A percentile compares a stretch with the other conserved stretches of the same genome.
Conservation (phyloP, 768 basidiomycete genomes). For the Leucocoprinus leucothites region DNA sequence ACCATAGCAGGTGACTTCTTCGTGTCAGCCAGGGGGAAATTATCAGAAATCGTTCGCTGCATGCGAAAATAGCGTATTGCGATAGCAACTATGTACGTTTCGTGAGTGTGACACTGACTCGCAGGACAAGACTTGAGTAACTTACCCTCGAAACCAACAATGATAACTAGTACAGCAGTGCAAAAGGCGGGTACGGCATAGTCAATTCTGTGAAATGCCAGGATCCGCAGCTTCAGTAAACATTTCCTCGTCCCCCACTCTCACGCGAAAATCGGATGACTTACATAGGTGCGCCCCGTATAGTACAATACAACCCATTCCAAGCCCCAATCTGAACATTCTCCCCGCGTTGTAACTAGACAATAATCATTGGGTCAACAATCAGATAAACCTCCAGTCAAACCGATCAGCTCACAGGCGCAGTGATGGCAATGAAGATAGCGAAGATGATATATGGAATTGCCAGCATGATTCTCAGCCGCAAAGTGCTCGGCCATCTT, state of each 20-base stretch:
- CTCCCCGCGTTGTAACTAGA: slow-evolving; percentile 17
- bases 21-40: slow-evolving; percentile 39
- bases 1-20: slow-evolving; percentile 33
- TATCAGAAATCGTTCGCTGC: slow-evolving; percentile 30
- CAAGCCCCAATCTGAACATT: slow-evolving; percentile 23
- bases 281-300: slow-evolving; percentile 29
- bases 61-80: slow-evolving; percentile 39
- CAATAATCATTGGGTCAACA: not conserved
- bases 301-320: slow-evolving; percentile 54
- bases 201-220: slow-evolving; percentile 18
- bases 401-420: slow-evolving; percentile 28
- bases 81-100: slow-evolving; percentile 34
- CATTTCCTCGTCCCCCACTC: not conserved
- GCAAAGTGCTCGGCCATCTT: slow-evolving; percentile 13
- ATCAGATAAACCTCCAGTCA: not conserved
- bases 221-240: not conserved
- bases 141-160: slow-evolving; percentile 45
- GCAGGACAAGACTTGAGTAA: not conserved
- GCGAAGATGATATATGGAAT: slow-evolving; percentile 38
- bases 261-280: slow-evolving; percentile 16
- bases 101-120: not conserved
- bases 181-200: slow-evolving; percentile 44
- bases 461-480: slow-evolving; percentile 14
- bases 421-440: slow-evolving; percentile 34
- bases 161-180: slow-evolving; percentile 32